Evolutionary conservation across 2,329 filamentous ascomycete genomes (phyloP), one percentile per base, ranked within the genome.

Genomic region (Penicillium thymicola): DNA sequence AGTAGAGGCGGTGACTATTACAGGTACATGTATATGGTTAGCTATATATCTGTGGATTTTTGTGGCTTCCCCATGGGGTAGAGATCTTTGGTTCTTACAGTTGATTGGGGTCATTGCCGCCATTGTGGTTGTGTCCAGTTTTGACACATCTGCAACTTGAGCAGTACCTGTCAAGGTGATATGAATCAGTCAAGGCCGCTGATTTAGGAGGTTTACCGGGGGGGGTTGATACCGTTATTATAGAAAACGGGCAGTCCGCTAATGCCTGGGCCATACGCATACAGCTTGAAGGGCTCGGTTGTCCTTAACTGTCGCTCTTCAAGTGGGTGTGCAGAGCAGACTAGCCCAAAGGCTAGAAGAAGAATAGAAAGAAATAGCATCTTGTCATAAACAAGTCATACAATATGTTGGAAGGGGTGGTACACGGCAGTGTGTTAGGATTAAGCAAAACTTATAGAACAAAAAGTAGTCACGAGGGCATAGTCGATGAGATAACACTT

Each of bases 211-310:
- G 30, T 6, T 27, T 27, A 21, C 21, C 7, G 7, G 7, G 10
- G 25, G 27, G 21, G 11, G 18, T 3, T 30, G n/a, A 16, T 47
- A 62, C 60, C 60, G 18, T 61, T 42, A 5, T 18, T 54, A 38
- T 55, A 61, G 51, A 51, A 59, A 3, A 62, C 23, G 14, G 55
- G 58, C 27, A 62, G 48, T 37, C 60, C 60, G 23, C 59, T 59
- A 21, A 62, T 62, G 16, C 32, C 48, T 8, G 54, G 28, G 11
- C 60, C 59, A 27, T 57, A 62, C 1, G 59, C 60, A 38, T 62
- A 62, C 4, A 62, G 42, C 34, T 42, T 49, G 42, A 62, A 61
- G 5, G 44, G n/a, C 7, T 21, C 25, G 25, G 46, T 36, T 16
- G 30, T 9, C 3, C 23, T 48, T n/a, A 38, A 30, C 23, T 51